Percentiles rank a stretch among this genome's conserved stretches.
Evolutionary conservation across 768 basidiomycete species (phyloP).

Genomic region (Rhodotorula taiwanensis): DNA sequence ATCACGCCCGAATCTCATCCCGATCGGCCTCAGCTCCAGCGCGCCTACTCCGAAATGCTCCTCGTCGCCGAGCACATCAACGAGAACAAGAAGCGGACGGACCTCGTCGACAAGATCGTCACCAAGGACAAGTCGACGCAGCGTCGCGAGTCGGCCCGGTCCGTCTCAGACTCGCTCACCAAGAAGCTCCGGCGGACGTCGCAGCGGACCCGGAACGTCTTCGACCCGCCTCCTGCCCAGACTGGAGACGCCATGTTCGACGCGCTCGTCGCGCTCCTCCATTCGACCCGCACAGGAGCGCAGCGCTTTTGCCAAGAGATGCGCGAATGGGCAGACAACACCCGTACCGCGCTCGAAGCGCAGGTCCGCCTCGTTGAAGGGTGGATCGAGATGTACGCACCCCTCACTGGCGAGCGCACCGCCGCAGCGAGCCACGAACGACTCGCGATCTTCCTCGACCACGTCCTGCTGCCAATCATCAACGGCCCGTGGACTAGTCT

Average conservation of each 20-base stretch:
- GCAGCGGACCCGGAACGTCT: constrained; percentile 28
- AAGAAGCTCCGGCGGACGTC: constrained; percentile 33
- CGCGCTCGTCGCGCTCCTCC: constrained; percentile 32
- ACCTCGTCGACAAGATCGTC: constrained; percentile 36
- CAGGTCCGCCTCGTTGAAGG: constrained; percentile 34
- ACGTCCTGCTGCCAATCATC: constrained; percentile 30
- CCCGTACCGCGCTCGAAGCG: constrained; percentile 28
- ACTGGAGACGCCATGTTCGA: constrained; percentile 29
- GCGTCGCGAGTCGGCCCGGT: constrained; percentile 22
- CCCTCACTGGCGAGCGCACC: constrained; percentile 19
- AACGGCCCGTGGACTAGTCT: constrained; percentile 37
- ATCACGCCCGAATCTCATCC: constrained; percentile 37
- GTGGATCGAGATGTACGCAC: constrained; percentile 39
- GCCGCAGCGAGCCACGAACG: constrained; percentile 24
- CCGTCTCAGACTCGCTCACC: constrained; percentile 22
- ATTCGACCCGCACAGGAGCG: constrained; percentile 16
- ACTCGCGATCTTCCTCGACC: constrained; percentile 33
- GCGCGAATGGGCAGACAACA: constrained; percentile 34
- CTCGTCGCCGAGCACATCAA: constrained; percentile 41
- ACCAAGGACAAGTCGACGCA: constrained; percentile 16
- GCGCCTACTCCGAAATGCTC: constrained; percentile 35
- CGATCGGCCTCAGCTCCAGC: constrained; percentile 29
- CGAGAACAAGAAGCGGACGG: constrained; percentile 39
- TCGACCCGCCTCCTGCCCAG: constrained; percentile 19
- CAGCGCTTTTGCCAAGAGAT: constrained; percentile 34